Evolutionary conservation across 2,329 filamentous ascomycete species (phyloP), one percentile per base, ranked within the genome.

Genomic region (Exophiala sideris): DNA sequence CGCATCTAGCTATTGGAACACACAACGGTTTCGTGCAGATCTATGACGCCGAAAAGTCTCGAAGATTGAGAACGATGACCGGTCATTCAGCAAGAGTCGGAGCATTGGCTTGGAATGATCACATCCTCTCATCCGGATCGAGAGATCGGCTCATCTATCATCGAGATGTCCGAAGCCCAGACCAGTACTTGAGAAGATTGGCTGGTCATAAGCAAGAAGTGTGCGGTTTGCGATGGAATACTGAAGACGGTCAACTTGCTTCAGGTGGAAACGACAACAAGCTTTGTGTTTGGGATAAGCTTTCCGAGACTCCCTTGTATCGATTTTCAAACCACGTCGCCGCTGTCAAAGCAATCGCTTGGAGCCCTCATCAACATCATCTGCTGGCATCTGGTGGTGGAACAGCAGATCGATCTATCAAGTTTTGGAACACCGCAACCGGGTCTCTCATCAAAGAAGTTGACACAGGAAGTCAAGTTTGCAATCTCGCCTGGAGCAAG

Each of bases 251-350:
- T 4, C 94, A 99, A 70, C 80, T 99, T 21, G 94, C 94, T 10
- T 95, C 89, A 51, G 94, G 94, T 46, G 94, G 94, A 5, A 99
- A 99, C 71, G 94, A 99, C 75, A 99, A 99, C 75, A 97, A 97
- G 70, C 79, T 99, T 42, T 94, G 97, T 82, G 91, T 99, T 20
- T 99, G 94, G 94, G 94, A 99, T 66, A 95, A 95, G 68, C 80
- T 96, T 54, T 89, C 86, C n/a, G 88, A 95, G 64, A 89, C 91
- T 6, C 94, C 94, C 1, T 79, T 95, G 2, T 96, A 89, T 79
- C 95, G 95, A 64, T 97, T 96, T 71, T 88, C 88, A 14, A 91
- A 96, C 60, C 94, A 99, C 70, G 92, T 88, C 34, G 94, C 94
- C 10, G 94, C 94, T 7, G 94, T 99, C 48, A 99, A 99, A 71